Evolutionary conservation across 805 yeast genomes (phyloP), one percentile per base, ranked within the genome.

Genomic region (Suhomyces sp.): DNA sequence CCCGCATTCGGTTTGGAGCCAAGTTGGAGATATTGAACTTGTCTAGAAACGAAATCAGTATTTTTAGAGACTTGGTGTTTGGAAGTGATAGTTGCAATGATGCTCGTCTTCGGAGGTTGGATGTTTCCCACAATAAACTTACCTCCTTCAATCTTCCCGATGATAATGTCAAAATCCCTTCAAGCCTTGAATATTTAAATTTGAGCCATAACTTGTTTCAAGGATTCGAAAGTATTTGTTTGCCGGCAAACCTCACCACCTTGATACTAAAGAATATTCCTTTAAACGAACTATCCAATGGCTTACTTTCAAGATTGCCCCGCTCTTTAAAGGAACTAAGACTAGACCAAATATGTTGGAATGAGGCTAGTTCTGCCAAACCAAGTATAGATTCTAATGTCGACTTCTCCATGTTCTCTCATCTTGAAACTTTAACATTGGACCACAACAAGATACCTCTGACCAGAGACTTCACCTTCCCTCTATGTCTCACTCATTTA

Each of bases 31-130:
- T 55, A 5, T 48, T 62, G 25, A 52, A 53, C 22, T 45, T 64
- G 17, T 37, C 55, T 25, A 35, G 48, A 10, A 64, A 64, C 29
- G 61, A 57, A 27, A 58, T 64, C 19, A 40, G 51, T 13, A 51
- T 50, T 6, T 41, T 63, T 7, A 24, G 27, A 1, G 49, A 59
- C 39, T 53, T 60, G n/a, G 17, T 44, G 6, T 63, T 61, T 50
- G 60, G 58, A 2, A 27, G 31, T 27, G 35, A n/a, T 6, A 5
- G 25, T 24, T 24, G 9, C 6, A n/a, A n/a, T 31, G 9, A 6
- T 8, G 22, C 5, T 47, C 47, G 22, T 25, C 31, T 57, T 19
- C n/a, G 20, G 20, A 24, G 35, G 10, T 37, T 58, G 22, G 50
- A 53, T 22, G 20, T 55, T 37, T 49, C 52, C n/a, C 46, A 47